Evolutionary conservation across 2,329 filamentous ascomycete genomes (phyloP).

Genomic region (Claviceps lovelessii): DNA sequence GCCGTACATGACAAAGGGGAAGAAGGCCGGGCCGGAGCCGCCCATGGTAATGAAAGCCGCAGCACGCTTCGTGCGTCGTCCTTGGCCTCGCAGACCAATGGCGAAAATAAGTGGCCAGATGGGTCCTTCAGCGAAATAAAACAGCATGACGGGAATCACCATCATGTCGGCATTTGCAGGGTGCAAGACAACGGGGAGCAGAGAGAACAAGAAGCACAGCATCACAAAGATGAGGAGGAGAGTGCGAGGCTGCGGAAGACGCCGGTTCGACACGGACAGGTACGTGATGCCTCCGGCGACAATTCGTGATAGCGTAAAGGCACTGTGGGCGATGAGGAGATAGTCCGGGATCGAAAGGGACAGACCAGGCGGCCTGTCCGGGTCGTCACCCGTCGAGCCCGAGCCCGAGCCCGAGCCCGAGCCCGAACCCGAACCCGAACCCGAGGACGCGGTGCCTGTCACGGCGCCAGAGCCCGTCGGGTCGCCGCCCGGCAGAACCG

Average conservation of each 20-base stretch:
- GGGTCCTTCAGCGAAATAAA: slow-evolving; percentile 70
- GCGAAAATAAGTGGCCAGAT: slow-evolving; percentile 73
- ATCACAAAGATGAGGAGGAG: slow-evolving; percentile 49
- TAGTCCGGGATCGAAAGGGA: slow-evolving; percentile 46
- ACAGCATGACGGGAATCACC: slow-evolving; percentile 49
- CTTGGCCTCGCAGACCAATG: slow-evolving; percentile 65
- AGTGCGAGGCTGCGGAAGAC: slow-evolving; percentile 51
- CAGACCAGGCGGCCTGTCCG: slow-evolving; percentile 29
- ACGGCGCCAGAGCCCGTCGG: slow-evolving; percentile 10
- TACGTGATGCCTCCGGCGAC: slow-evolving; percentile 50
- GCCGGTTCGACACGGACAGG: slow-evolving; percentile 30
- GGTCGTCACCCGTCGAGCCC: slow-evolving; percentile 11
- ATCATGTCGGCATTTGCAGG: slow-evolving; percentile 33
- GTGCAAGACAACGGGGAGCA: slow-evolving; percentile 32
- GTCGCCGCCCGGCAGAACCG: slow-evolving; percentile 20
- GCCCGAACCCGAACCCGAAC: slow-evolving; percentile 9
- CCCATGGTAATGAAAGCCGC: slow-evolving; percentile 66
- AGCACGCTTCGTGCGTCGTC: slow-evolving; percentile 64
- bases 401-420: slow-evolving; percentile 12
- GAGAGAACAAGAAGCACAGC: slow-evolving; percentile 43
- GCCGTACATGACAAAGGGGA: slow-evolving; percentile 60
- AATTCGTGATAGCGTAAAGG: slow-evolving; percentile 63
- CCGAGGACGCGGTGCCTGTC: slow-evolving; percentile 13
- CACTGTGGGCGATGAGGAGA: slow-evolving; percentile 55
- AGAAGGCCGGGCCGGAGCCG: slow-evolving; percentile 56